A percentile compares a stretch with the other conserved stretches of the same genome.
Conservation (phyloP, 1,284 basidiomycete genomes). For the Cryptococcus deneoformans region DNA sequence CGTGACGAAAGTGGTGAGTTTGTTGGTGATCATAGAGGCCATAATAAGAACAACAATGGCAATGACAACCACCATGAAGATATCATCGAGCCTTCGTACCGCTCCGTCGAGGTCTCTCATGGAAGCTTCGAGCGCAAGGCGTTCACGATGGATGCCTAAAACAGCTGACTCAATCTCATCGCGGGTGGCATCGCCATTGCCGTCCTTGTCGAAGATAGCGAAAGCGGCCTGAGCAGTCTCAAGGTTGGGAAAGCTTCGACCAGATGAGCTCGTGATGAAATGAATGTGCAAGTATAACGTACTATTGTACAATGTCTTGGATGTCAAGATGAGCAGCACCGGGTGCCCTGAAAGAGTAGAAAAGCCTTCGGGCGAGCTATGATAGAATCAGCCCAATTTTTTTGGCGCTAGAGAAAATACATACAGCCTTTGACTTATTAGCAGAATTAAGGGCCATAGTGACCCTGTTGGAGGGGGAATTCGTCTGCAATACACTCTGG, state of each 20-base stretch:
- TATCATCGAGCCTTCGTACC: conserved; percentile 62
- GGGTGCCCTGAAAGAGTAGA: conserved; percentile 25
- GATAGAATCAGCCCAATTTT: no score
- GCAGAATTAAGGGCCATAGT: conserved; percentile 71
- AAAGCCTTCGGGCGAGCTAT: no score
- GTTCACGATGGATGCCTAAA: conserved; percentile 79
- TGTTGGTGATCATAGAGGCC: conserved; percentile 67
- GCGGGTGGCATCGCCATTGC: conserved; percentile 71
- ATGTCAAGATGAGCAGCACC: conserved; percentile 62
- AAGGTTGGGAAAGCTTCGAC: conserved; percentile 63
- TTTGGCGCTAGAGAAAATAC: no score
- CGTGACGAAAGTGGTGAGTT: conserved; percentile 70
- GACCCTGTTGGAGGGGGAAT: conserved; percentile 82
- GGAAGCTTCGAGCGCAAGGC: conserved; percentile 76
- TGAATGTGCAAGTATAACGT: conserved; percentile 2
- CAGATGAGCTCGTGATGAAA: conserved; percentile 3
- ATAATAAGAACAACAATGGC: conserved; percentile 70
- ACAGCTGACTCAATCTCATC: conserved; percentile 76
- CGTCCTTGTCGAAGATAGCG: conserved; percentile 76
- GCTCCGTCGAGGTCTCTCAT: conserved; percentile 91
- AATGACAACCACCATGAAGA: conserved; percentile 54
- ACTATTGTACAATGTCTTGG: conserved; percentile 68
- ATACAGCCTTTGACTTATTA: conserved; percentile 75
- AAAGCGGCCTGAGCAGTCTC: conserved; percentile 68
- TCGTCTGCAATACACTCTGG: conserved; percentile 79